phyloP scores from a whole-genome alignment of 805 yeast species.

The Cyberlindnera xishuangbannaensis region DNA sequence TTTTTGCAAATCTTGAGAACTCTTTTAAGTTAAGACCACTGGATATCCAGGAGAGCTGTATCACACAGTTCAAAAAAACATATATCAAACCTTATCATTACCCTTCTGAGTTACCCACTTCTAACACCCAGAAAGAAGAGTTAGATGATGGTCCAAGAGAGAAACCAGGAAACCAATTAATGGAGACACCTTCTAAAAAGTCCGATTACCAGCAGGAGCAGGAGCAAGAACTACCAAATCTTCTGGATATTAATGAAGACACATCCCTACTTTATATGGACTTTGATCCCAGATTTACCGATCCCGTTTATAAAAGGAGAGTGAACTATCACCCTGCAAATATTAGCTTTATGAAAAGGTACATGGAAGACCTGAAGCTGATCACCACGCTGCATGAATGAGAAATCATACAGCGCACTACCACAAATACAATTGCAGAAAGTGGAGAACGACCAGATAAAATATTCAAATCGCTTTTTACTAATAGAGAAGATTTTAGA shows the following conservation, averaged over 20 bases:
- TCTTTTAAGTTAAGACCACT: slow-evolving; percentile 17
- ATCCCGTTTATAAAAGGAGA: slow-evolving; percentile 15
- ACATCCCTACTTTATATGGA: slow-evolving; percentile 17
- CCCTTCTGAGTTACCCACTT: slow-evolving; percentile 20
- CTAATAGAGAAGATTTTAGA: no score
- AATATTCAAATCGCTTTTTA: no score
- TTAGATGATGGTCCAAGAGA: slow-evolving; percentile 1
- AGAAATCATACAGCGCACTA: no score
- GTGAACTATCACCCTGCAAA: slow-evolving; percentile 14
- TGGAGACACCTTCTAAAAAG: slow-evolving; percentile 1
- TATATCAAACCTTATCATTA: slow-evolving; percentile 15
- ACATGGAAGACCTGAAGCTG: slow-evolving; percentile 18
- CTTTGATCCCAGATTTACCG: slow-evolving; percentile 22
- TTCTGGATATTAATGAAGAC: slow-evolving; percentile 7
- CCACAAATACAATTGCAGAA: no score
- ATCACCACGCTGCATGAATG: slow-evolving; percentile 12
- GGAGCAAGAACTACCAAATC: slow-evolving; percentile 1
- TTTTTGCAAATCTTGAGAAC: slow-evolving; percentile 7
- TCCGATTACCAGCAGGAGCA: slow-evolving; percentile 1
- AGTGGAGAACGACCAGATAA: no score
- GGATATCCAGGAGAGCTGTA: slow-evolving; percentile 18
- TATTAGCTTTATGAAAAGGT: slow-evolving; percentile 14
- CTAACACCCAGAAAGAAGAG: not conserved
- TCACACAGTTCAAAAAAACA: slow-evolving; percentile 13
- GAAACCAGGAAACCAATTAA: no score